Conservation (phyloP, 2,329 filamentous ascomycete species). For the Penicillium aurantiogriseum region DNA sequence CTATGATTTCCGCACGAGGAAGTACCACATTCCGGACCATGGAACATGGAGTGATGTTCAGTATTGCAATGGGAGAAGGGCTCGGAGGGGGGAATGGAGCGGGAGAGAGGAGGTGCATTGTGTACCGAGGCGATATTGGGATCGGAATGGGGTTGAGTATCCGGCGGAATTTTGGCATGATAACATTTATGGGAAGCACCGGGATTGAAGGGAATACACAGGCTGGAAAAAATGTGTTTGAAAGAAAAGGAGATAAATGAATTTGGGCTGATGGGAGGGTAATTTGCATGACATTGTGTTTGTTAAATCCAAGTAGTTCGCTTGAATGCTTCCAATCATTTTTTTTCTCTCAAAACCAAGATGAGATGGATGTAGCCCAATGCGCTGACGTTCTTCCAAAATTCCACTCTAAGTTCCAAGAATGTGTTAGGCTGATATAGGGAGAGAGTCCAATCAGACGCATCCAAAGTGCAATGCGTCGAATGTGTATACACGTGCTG, state of each 20-base stretch:
- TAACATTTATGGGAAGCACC: slow-evolving; percentile 22
- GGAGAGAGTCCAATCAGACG: slow-evolving; percentile 13
- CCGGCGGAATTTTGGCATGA: slow-evolving; percentile 25
- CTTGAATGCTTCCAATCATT: background rate
- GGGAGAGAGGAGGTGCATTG: slow-evolving; percentile 18
- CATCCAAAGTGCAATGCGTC: slow-evolving; percentile 39
- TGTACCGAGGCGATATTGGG: slow-evolving; percentile 27
- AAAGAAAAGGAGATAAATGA: background rate
- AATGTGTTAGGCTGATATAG: background rate
- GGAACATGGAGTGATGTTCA: slow-evolving; percentile 33
- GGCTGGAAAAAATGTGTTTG: background rate
- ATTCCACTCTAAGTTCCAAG: background rate
- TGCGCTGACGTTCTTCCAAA: background rate
- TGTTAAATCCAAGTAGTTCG: background rate
- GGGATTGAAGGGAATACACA: background rate
- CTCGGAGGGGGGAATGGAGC: slow-evolving; percentile 1
- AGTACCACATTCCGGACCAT: slow-evolving; percentile 28
- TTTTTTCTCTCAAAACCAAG: background rate
- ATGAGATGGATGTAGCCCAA: background rate
- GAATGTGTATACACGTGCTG: slow-evolving; percentile 27
- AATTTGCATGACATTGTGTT: background rate
- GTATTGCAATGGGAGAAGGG: slow-evolving; percentile 25
- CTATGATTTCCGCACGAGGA: slow-evolving; percentile 36
- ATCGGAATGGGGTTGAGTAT: slow-evolving; percentile 24
- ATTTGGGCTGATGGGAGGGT: background rate